Percentiles rank a stretch among this genome's conserved stretches.
These are phyloP conservation scores for Zasmidium cellare DNA, from an alignment of 2,329 filamentous ascomycete genomes.

Conservation along the genomic window DNA sequence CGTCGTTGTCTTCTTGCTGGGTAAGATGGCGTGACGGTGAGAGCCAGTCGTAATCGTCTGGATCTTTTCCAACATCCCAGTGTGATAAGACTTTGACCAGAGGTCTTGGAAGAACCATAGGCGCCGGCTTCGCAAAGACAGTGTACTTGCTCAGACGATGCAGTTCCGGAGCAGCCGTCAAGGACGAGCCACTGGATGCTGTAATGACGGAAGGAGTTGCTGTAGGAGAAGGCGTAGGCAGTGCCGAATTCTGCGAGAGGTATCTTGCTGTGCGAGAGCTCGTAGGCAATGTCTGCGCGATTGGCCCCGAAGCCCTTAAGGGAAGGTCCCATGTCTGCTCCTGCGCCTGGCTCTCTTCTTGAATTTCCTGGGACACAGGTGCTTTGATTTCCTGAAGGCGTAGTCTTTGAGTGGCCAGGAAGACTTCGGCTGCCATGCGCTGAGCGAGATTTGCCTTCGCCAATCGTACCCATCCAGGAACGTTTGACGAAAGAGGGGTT, in stretches of 20 bases:
- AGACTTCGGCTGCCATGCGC: constrained; percentile 37
- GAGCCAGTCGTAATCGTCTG: constrained; percentile 43
- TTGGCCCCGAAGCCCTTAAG: constrained; percentile 6
- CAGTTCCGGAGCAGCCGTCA: constrained; percentile 28
- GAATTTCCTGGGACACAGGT: background rate
- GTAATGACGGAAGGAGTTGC: constrained; percentile 33
- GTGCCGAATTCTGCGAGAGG: constrained; percentile 14
- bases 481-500: constrained; percentile 20
- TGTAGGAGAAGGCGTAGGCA: constrained; percentile 33
- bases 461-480: constrained; percentile 30
- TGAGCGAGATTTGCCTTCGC: constrained; percentile 32
- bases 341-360: background rate
- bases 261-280: constrained; percentile 9
- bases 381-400: constrained; percentile 10
- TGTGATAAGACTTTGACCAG: constrained; percentile 42
- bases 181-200: constrained; percentile 25
- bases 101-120: constrained; percentile 30
- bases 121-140: constrained; percentile 31
- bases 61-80: constrained; percentile 42
- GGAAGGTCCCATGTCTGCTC: constrained; percentile 18
- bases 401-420: constrained; percentile 35
- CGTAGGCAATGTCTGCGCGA: constrained; percentile 1
- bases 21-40: constrained; percentile 31
- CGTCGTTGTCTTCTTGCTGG: constrained; percentile 29
- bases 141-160: constrained; percentile 40